Conservation (phyloP, 2,329 filamentous ascomycete species). For the Fusarium circinatum region DNA sequence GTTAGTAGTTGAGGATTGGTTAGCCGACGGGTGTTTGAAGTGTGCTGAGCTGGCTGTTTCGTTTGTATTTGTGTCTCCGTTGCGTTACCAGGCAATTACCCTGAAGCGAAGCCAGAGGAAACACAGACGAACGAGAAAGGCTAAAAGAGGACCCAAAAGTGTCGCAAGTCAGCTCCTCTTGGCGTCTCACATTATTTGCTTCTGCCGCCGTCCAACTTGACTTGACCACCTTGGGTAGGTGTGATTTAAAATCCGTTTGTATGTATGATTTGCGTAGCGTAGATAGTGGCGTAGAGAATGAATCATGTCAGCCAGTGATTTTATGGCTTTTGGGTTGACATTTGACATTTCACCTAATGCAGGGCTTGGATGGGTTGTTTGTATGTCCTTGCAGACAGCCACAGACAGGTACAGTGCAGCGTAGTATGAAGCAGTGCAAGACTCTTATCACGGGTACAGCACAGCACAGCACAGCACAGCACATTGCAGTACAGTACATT, state of each 20-base stretch:
- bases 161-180: slow-evolving; percentile 32
- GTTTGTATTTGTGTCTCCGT: slow-evolving; percentile 32
- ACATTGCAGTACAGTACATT: not conserved
- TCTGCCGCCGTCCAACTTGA: not conserved
- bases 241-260: no score
- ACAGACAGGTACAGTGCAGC: not conserved
- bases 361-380: slow-evolving; percentile 11
- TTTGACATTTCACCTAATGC: slow-evolving; percentile 11
- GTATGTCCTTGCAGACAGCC: slow-evolving; percentile 8
- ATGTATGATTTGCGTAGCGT: not conserved
- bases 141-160: not conserved
- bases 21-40: slow-evolving; percentile 4
- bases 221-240: not conserved
- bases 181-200: slow-evolving; percentile 15
- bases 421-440: not conserved
- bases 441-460: not conserved
- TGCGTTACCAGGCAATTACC: slow-evolving; percentile 20
- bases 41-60: slow-evolving; percentile 8
- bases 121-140: not conserved
- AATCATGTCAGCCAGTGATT: not conserved
- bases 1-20: not conserved
- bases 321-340: not conserved
- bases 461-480: no score
- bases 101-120: slow-evolving; percentile 17
- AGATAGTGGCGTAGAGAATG: not conserved